A percentile compares a stretch with the other conserved stretches of the same genome.
phyloP scores from a whole-genome alignment of 225 moss, liverwort and hornwort genomes.

The Marchantia polymorpha region DNA sequence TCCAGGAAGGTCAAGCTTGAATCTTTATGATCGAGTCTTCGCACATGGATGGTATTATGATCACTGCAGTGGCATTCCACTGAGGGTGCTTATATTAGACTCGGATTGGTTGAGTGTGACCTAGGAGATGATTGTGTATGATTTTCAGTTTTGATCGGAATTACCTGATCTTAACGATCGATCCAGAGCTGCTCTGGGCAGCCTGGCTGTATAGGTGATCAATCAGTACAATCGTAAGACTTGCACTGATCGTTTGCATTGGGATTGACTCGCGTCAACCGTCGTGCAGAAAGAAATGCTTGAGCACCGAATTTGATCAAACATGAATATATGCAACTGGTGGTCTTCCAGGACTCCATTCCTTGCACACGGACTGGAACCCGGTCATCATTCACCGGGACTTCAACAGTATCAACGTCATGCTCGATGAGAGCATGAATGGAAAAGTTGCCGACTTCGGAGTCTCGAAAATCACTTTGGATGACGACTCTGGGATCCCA shows the following conservation, averaged over 20 bases:
- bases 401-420: slow-evolving; percentile 27
- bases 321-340: slow-evolving; percentile 27
- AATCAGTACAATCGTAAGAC: slow-evolving; percentile 21
- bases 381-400: slow-evolving; percentile 26
- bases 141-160: background rate
- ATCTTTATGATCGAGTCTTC: too few relatives aligned
- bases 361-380: slow-evolving; percentile 31
- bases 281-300: slow-evolving; percentile 27
- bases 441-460: slow-evolving; percentile 32
- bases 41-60: too few relatives aligned
- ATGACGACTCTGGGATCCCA: slow-evolving; percentile 30
- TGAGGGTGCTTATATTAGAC: too few relatives aligned
- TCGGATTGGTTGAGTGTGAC: too few relatives aligned
- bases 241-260: slow-evolving; percentile 25
- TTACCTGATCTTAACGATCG: background rate
- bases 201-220: slow-evolving; percentile 3
- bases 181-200: slow-evolving; percentile 8
- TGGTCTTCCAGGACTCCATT: slow-evolving; percentile 32
- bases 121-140: too few relatives aligned
- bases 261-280: slow-evolving; percentile 25
- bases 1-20: too few relatives aligned
- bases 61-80: too few relatives aligned
- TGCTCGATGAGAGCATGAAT: slow-evolving; percentile 26
- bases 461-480: slow-evolving; percentile 26
- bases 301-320: slow-evolving; percentile 26